phyloP scores from a whole-genome alignment of 805 yeast species.

The Metschnikowia koreensis region DNA sequence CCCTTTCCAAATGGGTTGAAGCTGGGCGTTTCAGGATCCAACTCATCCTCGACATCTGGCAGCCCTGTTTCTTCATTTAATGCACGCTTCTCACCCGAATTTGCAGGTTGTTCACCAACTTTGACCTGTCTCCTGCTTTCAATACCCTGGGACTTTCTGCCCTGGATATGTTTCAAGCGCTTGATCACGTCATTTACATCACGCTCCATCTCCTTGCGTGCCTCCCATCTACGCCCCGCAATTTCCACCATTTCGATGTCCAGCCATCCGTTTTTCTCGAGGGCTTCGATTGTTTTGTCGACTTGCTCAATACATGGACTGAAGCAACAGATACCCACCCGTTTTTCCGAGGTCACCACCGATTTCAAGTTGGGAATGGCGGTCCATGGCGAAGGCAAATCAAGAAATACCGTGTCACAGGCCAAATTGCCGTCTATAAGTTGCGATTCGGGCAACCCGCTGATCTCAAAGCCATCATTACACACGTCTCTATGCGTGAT shows the following conservation, averaged over 20 bases:
- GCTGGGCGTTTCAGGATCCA: slow-evolving; percentile 2
- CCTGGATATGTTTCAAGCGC: slow-evolving; percentile 75
- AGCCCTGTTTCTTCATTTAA: slow-evolving; percentile 12
- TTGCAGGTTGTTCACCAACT: slow-evolving; percentile 21
- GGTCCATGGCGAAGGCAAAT: slow-evolving; percentile 95
- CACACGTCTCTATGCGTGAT: slow-evolving; percentile 94
- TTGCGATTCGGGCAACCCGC: slow-evolving; percentile 28
- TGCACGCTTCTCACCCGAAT: slow-evolving; percentile 22
- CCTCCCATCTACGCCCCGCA: slow-evolving; percentile 81
- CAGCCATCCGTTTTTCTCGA: slow-evolving; percentile 77
- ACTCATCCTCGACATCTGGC: slow-evolving; percentile 8
- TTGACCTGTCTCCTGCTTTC: slow-evolving; percentile 49
- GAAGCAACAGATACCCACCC: slow-evolving; percentile 84
- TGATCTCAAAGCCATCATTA: slow-evolving; percentile 70
- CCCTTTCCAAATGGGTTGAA: slow-evolving; percentile 96
- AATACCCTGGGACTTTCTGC: slow-evolving; percentile 62
- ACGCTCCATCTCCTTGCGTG: slow-evolving; percentile 84
- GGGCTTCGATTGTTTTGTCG: slow-evolving; percentile 72
- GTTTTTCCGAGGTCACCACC: slow-evolving; percentile 53
- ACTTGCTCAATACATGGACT: slow-evolving; percentile 99
- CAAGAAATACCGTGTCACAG: slow-evolving; percentile 80
- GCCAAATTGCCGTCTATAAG: slow-evolving; percentile 31
- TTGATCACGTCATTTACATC: slow-evolving; percentile 73
- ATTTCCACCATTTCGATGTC: slow-evolving; percentile 90
- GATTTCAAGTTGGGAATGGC: slow-evolving; percentile 74